Evolutionary conservation across 2,329 filamentous ascomycete species (phyloP), one percentile per base, ranked within the genome.

Genomic region (Phialocephala subalpina): DNA sequence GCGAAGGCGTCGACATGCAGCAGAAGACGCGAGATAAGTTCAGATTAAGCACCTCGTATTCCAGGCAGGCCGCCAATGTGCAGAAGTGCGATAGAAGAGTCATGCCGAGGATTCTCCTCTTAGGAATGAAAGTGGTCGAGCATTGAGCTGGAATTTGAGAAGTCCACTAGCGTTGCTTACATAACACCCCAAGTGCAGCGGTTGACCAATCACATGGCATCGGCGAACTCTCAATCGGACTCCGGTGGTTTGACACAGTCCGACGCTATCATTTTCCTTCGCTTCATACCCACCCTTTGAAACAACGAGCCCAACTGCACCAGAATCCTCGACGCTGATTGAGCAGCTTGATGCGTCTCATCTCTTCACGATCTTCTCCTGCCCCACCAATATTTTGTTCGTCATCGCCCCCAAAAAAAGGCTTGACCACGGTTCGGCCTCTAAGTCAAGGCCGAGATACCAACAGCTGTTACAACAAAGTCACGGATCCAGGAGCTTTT

Each of bases 401-500:
- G 49, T 53, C 49, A 53, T 53, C 49, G 27, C 18, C 14, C 14
- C 14, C 7, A 3, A 47, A 22, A 33, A 8, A 47, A 47, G 9
- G 42, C 47, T 52, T n/a, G 7, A 8, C 25, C 20, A 29, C 22
- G 20, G 14, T 53, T 53, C 49, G 49, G 49, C 49, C 49, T 53
- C 49, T 29, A 27, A 14, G 25, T 53, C 25, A 53, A 53, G 27
- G 49, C 49, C 49, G 49, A 53, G 49, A 49, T 27, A 33, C 27
- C 1, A 53, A 53, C 49, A 29, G 25, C 49, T 53, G 49, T 53
- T 53, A 25, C 49, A 16, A 25, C 49, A 25, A 49, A 49, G 29
- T 22, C 49, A 29, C 49, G 49, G 25, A 18, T 7, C 2, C 18
- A 33, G 25, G 49, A 53, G 25, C 1, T 29, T 27, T 27, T 16